phyloP scores from a whole-genome alignment of 495 filamentous ascomycete genomes.

The Tuber indicum region DNA sequence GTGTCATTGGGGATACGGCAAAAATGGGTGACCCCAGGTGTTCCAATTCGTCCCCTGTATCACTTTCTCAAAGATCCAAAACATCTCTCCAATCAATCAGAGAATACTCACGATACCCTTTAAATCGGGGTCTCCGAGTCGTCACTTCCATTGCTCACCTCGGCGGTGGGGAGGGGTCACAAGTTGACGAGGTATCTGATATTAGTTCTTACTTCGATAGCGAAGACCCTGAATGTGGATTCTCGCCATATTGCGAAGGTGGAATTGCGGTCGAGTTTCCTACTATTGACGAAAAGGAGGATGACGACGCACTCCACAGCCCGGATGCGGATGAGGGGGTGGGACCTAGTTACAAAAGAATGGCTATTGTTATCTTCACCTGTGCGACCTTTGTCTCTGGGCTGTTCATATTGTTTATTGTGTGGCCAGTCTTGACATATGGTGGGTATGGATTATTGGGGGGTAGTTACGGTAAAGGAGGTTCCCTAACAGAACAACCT shows the following conservation, averaged over 20 bases:
- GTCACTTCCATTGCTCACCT: not conserved
- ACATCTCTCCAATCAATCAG: constrained; percentile 24
- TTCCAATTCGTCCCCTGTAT: not conserved
- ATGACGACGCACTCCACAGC: constrained; percentile 71
- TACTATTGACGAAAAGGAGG: constrained; percentile 54
- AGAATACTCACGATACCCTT: constrained; percentile 31
- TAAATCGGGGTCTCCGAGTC: constrained; percentile 12
- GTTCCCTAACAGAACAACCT: not conserved
- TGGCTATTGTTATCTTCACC: constrained; percentile 60
- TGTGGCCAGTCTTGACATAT: constrained; percentile 54
- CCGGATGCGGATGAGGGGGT: constrained; percentile 58
- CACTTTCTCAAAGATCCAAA: constrained; percentile 4
- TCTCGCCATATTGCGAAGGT: constrained; percentile 22
- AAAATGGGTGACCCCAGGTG: not conserved
- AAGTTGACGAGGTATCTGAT: not conserved
- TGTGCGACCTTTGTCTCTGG: constrained; percentile 59
- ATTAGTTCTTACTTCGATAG: constrained; percentile 5
- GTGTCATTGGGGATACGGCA: no score
- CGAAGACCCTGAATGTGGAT: constrained; percentile 29
- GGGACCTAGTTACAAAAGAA: constrained; percentile 55
- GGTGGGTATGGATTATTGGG: constrained; percentile 47
- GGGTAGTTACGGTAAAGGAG: not conserved
- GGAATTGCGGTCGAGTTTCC: constrained; percentile 24
- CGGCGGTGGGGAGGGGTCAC: not conserved
- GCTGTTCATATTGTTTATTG: constrained; percentile 62